These are phyloP conservation scores for Jatropha multifida DNA, from an alignment of 441 rosid genomes.

Conservation along the genomic window DNA sequence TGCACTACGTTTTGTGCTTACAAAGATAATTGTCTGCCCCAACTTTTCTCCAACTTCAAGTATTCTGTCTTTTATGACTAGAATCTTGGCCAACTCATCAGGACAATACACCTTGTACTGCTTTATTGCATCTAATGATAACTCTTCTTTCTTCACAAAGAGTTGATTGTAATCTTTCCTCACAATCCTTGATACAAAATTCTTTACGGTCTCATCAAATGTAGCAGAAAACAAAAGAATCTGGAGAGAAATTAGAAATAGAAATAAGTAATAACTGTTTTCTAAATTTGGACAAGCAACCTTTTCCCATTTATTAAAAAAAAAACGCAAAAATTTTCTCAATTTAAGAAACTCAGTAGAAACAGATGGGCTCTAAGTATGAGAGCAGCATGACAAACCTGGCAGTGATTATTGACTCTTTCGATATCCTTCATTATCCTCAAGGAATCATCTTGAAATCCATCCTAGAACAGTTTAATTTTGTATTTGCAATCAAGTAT, in stretches of 20 bases:
- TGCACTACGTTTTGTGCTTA: slow-evolving; percentile 63
- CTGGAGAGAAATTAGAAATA: slow-evolving; percentile 40
- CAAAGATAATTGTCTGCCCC: slow-evolving; percentile 90
- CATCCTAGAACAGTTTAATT: slow-evolving; percentile 59
- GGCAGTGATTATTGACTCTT: slow-evolving; percentile 52
- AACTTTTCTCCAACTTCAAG: slow-evolving; percentile 80
- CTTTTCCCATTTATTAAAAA: neutral
- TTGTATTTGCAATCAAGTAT: slow-evolving; percentile 11
- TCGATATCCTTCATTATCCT: slow-evolving; percentile 82
- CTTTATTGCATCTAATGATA: slow-evolving; percentile 79
- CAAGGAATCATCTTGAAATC: slow-evolving; percentile 85
- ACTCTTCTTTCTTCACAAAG: slow-evolving; percentile 84
- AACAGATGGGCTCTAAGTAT: neutral
- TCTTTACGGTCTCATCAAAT: slow-evolving; percentile 77
- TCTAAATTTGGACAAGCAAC: neutral
- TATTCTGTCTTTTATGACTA: slow-evolving; percentile 76
- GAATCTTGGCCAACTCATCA: slow-evolving; percentile 63
- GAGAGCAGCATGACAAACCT: slow-evolving; percentile 49
- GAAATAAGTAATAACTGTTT: slow-evolving; percentile 7
- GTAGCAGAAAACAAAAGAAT: slow-evolving; percentile 96
- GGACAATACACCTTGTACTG: slow-evolving; percentile 90
- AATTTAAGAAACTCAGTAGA: neutral
- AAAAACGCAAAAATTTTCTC: neutral
- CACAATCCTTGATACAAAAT: slow-evolving; percentile 63
- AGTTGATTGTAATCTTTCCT: slow-evolving; percentile 73